Percentiles rank a stretch among this genome's conserved stretches.
Evolutionary conservation across 805 yeast species (phyloP).

Genomic region (Tetrapisispora nanseiensis): DNA sequence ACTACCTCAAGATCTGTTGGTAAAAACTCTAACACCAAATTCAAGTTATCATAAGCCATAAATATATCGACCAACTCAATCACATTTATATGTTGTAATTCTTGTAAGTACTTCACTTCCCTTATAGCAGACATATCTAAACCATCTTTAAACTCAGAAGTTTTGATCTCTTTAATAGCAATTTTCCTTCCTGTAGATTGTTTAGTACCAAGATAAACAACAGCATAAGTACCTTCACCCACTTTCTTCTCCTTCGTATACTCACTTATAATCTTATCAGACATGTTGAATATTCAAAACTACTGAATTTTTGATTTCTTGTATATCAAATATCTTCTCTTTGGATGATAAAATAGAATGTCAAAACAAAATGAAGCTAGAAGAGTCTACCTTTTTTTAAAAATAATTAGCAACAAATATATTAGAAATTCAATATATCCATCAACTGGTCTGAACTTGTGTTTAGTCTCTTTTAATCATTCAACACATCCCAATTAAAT

Average conservation of each 20-base stretch:
- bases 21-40: constrained; percentile 83
- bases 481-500: too few relatives aligned
- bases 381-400: too few relatives aligned
- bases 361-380: too few relatives aligned
- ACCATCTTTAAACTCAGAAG: constrained; percentile 91
- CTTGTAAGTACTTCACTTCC: constrained; percentile 83
- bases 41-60: constrained; percentile 52
- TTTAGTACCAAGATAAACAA: constrained; percentile 75
- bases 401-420: too few relatives aligned
- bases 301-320: too few relatives aligned
- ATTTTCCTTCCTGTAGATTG: constrained; percentile 40
- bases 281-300: not conserved
- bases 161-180: constrained; percentile 92
- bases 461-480: too few relatives aligned
- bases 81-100: constrained; percentile 65
- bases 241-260: constrained; percentile 57
- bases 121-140: constrained; percentile 95
- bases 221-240: constrained; percentile 99
- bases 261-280: not conserved
- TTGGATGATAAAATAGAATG: too few relatives aligned
- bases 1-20: constrained; percentile 88
- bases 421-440: too few relatives aligned
- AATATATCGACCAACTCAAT: constrained; percentile 86
- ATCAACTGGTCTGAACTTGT: too few relatives aligned
- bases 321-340: too few relatives aligned